A percentile compares a stretch with the other conserved stretches of the same genome.
These are phyloP conservation scores for Cardiospermum halicacabum DNA, from an alignment of 345 rosid species.

Conservation along the genomic window DNA sequence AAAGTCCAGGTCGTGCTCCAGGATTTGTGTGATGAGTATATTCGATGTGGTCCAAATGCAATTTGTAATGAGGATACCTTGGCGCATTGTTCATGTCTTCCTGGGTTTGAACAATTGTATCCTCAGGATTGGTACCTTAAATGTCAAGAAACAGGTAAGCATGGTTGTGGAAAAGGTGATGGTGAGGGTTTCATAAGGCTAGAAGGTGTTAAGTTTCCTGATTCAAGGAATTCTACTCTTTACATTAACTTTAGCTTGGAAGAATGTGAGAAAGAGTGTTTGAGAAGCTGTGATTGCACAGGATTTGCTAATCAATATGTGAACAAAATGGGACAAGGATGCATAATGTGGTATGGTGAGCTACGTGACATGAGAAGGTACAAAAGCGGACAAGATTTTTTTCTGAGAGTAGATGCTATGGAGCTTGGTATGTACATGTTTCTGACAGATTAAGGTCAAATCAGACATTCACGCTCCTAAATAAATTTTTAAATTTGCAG, in stretches of 20 bases:
- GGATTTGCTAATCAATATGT: background rate
- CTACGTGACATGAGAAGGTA: background rate
- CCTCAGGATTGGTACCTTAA: background rate
- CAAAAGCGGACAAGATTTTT: constrained; percentile 3
- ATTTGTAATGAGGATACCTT: constrained; percentile 2
- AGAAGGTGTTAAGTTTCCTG: background rate
- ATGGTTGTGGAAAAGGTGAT: background rate
- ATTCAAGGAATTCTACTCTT: background rate
- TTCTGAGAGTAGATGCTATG: constrained; percentile 1
- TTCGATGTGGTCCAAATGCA: constrained; percentile 11
- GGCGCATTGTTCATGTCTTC: constrained; percentile 10
- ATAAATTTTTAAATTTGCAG: background rate
- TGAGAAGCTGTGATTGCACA: background rate
- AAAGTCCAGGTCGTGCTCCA: background rate
- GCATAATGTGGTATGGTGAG: constrained; percentile 1
- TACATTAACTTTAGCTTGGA: background rate
- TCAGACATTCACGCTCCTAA: background rate
- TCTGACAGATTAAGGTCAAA: background rate
- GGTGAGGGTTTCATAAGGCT: constrained; percentile 4
- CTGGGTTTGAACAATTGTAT: constrained; percentile 3
- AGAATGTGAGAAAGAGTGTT: background rate
- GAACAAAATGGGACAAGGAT: background rate
- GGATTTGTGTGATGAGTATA: constrained; percentile 24
- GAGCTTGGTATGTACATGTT: background rate
- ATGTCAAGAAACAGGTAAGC: background rate